Percentiles rank a stretch among this genome's conserved stretches.
Conservation (phyloP, 1,139 yeast species). For the Blastobotrys proliferans region DNA sequence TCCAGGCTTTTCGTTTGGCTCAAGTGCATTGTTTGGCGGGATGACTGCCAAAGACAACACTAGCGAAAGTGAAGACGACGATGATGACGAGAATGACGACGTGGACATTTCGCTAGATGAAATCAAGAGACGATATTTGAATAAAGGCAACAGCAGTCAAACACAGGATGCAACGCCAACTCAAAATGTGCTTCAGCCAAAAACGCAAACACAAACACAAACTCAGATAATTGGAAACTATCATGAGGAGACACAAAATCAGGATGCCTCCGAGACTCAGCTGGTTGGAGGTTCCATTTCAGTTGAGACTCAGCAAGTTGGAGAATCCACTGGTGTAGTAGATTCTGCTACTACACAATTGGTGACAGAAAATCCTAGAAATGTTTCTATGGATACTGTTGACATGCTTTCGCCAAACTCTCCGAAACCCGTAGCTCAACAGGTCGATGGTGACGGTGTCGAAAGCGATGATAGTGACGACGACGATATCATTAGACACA, state of each 20-base stretch:
- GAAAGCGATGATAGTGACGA: conserved; percentile 5
- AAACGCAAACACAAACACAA: background rate
- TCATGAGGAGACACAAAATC: background rate
- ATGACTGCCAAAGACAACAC: conserved; percentile 6
- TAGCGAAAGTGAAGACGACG: conserved; percentile 2
- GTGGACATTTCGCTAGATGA: conserved; percentile 10
- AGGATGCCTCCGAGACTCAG: too few relatives aligned
- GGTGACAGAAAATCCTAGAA: background rate
- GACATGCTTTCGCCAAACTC: conserved; percentile 1
- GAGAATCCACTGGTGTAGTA: background rate
- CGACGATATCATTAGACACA: conserved; percentile 7
- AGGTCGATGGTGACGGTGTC: background rate
- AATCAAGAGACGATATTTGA: conserved; percentile 7
- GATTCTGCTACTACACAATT: background rate
- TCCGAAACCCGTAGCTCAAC: background rate
- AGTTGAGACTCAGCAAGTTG: background rate
- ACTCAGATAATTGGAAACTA: background rate
- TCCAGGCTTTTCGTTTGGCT: conserved; percentile 1
- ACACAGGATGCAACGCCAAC: background rate
- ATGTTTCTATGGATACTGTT: conserved; percentile 2
- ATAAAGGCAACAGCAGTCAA: background rate
- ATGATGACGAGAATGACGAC: conserved; percentile 7
- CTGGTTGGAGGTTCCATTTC: too few relatives aligned
- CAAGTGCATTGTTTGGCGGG: conserved; percentile 7
- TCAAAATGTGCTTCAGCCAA: background rate